Conservation (phyloP, 1,139 yeast species). For the Pichia inconspicua region DNA sequence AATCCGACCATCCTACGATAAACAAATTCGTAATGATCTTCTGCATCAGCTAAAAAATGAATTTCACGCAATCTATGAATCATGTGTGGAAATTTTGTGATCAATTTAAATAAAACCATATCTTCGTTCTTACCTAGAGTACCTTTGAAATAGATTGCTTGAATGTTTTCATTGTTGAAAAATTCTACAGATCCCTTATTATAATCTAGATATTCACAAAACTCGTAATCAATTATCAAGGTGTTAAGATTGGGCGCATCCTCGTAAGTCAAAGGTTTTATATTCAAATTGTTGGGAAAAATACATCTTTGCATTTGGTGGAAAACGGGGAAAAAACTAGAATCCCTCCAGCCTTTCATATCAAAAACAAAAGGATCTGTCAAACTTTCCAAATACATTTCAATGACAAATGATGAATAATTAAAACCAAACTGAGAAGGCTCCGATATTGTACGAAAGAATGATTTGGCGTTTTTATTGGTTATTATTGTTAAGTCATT, state of each 20-base stretch:
- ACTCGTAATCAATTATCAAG: slow-evolving; percentile 22
- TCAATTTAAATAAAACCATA: slow-evolving; percentile 23
- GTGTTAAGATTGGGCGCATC: slow-evolving; percentile 22
- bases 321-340: slow-evolving; percentile 10
- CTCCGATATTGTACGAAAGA: slow-evolving; percentile 16
- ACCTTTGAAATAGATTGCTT: slow-evolving; percentile 19
- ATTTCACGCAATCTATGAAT: slow-evolving; percentile 19
- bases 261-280: slow-evolving; percentile 20
- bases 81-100: slow-evolving; percentile 23
- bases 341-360: slow-evolving; percentile 19
- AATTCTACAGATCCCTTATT: slow-evolving; percentile 20
- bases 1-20: slow-evolving; percentile 27
- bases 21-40: slow-evolving; percentile 21
- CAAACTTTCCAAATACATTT: slow-evolving; percentile 20
- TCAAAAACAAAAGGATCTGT: slow-evolving; percentile 13
- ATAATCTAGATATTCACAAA: slow-evolving; percentile 21
- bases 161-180: slow-evolving; percentile 17
- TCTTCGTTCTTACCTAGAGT: slow-evolving; percentile 25
- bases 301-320: slow-evolving; percentile 15
- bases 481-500: slow-evolving; percentile 15
- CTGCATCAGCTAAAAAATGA: slow-evolving; percentile 20
- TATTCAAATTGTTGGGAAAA: slow-evolving; percentile 16
- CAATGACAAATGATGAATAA: slow-evolving; percentile 20
- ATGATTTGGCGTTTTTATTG: slow-evolving; percentile 9
- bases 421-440: slow-evolving; percentile 17